Conservation (phyloP, 495 filamentous ascomycete species). For the Recurvomyces mirabilis region DNA sequence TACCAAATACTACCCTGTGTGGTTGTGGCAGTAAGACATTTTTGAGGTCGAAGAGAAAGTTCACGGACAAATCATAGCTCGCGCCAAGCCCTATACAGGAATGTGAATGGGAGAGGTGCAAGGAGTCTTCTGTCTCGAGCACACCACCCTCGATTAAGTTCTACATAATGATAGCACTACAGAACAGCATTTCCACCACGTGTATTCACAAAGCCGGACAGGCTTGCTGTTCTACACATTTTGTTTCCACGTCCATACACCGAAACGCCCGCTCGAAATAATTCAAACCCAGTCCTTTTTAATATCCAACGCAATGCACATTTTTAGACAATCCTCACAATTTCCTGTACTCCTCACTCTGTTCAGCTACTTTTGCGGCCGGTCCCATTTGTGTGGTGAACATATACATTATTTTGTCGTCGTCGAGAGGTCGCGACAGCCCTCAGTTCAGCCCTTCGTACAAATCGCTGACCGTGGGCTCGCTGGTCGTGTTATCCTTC, state of each 20-base stretch:
- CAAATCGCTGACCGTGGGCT: slow-evolving; percentile 4
- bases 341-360: not conserved
- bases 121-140: too few species aligned
- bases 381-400: not conserved
- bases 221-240: too few species aligned
- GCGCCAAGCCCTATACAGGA: not conserved
- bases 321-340: not conserved
- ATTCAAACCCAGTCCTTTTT: not conserved
- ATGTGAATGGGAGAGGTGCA: not conserved
- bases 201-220: too few species aligned
- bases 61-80: not conserved
- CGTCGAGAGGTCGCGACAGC: too few species aligned
- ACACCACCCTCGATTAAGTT: not conserved
- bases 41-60: too few species aligned
- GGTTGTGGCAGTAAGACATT: too few species aligned
- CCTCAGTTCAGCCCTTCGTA: too few species aligned
- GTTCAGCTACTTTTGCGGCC: too few species aligned
- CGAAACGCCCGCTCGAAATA: too few species aligned
- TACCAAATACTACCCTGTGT: too few species aligned
- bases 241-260: too few species aligned
- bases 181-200: not conserved
- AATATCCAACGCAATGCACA: slow-evolving; percentile 2
- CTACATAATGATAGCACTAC: not conserved
- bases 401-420: slow-evolving; percentile 8
- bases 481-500: slow-evolving; percentile 32